Base-by-base conservation (phyloP, 495 filamentous ascomycete species). In the Hypoxylon fragiforme region DNA sequence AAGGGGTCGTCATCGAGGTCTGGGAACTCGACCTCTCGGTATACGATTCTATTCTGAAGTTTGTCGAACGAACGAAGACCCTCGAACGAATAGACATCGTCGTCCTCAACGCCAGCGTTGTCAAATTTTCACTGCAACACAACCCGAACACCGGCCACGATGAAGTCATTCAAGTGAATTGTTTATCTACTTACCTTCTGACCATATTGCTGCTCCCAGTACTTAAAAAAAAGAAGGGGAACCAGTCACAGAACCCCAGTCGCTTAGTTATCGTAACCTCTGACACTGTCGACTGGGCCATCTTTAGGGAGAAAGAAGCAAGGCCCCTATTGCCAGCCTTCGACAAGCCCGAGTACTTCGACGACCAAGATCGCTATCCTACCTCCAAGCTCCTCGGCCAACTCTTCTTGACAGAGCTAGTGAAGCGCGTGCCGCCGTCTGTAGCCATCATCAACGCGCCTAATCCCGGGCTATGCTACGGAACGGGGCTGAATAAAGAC, bases 1-100 rank as follows among this genome's bases (percentile, higher is more conserved):
- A 14, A 16, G 12, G 63, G 56, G 37, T 7, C 38, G 13, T 44
- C 12, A 65, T 73, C 34, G 70, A 79, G 35, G 75, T 79, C 11
- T 81, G 74, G 77, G 50, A 70, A 20, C 60, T 83, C 0, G 79
- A 83, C 44, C 63, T 81, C 11, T 46, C 61, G 3, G 66, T 67
- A 1, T 78, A 77, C 37, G 66, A 67, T 0, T 72, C 68, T 1
- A 53, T 73, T 4, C 22, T 38, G 8, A 57, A 56, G 0, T 81
- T 83, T 54, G 65, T 64, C 0, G 60, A 67, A 4, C 45, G 67
- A 1, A 68, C 63, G 15, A 64, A 64, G 15, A 36, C 41, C 1
- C 61, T 79, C 0, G 30, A 54, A 1, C 63, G 70, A 0, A 39
- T 81, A 1, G 73, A 82, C 46, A 63, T 75, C 7, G 65, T 67